Evolutionary conservation across 495 filamentous ascomycete genomes (phyloP).

Genomic region (Rhypophila decipiens): DNA sequence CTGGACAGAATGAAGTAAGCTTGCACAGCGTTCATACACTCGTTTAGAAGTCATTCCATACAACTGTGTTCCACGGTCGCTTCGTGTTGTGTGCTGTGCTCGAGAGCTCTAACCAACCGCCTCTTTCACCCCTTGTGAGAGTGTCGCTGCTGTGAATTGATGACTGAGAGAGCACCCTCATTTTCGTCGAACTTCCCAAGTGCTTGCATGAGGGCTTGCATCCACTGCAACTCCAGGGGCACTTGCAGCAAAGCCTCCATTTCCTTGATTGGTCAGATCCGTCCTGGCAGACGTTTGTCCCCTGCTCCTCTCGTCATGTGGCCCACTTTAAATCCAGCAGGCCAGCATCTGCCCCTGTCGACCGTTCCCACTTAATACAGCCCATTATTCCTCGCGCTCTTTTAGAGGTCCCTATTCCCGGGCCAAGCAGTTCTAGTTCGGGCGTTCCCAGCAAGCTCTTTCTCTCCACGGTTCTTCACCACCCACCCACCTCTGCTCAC

Average conservation of each 20-base stretch:
- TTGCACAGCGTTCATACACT: too few species aligned
- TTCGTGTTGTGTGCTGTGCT: too few species aligned
- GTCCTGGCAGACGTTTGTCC: slow-evolving; percentile 7
- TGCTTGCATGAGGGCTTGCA: slow-evolving; percentile 21
- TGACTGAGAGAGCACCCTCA: too few species aligned
- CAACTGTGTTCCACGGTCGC: too few species aligned
- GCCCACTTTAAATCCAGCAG: slow-evolving; percentile 16
- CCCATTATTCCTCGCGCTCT: not conserved
- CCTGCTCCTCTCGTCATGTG: slow-evolving; percentile 24
- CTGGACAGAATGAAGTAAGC: too few species aligned
- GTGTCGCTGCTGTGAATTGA: too few species aligned
- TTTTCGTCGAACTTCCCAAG: slow-evolving; percentile 9
- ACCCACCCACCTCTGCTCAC: not conserved
- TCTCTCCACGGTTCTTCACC: too few species aligned
- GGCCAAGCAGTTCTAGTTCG: not conserved
- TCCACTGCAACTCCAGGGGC: slow-evolving; percentile 3
- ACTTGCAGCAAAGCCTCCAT: slow-evolving; percentile 5
- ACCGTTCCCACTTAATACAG: not conserved
- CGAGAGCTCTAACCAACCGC: too few species aligned
- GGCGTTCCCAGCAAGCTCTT: too few species aligned
- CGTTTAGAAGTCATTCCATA: too few species aligned
- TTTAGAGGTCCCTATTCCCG: not conserved
- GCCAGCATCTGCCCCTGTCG: too few species aligned
- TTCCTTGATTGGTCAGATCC: slow-evolving; percentile 11
- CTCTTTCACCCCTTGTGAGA: too few species aligned